Evolutionary conservation across 148 eudicot species (phyloP).

Genomic region (Dianthus caryophyllus): DNA sequence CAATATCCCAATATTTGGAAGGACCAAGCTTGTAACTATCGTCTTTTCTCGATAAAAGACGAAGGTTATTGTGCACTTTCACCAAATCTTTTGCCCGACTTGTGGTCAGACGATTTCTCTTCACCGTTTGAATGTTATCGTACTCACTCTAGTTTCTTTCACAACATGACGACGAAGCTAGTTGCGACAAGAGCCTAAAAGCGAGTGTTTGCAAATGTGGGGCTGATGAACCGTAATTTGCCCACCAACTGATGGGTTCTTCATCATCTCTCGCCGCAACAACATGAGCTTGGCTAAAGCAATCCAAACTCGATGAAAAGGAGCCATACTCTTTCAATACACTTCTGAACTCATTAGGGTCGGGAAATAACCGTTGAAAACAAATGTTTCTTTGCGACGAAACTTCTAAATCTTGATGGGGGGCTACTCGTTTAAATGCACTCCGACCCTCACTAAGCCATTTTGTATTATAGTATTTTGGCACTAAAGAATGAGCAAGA

Average conservation of each 20-base stretch:
- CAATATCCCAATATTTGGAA: background rate
- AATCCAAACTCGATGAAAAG: too few relatives aligned
- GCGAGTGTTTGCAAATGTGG: too few relatives aligned
- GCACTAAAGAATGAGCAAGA: conserved; percentile 2
- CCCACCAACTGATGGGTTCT: too few relatives aligned
- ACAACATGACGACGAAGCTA: too few relatives aligned
- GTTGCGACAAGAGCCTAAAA: too few relatives aligned
- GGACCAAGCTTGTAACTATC: background rate
- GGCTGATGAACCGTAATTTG: too few relatives aligned
- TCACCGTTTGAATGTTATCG: background rate
- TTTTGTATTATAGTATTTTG: conserved; percentile 3
- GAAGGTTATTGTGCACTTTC: background rate
- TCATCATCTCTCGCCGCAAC: background rate
- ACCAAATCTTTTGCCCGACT: background rate
- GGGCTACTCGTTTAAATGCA: background rate
- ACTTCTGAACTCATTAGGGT: background rate
- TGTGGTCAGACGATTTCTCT: background rate
- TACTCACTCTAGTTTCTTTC: background rate
- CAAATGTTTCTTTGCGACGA: conserved; percentile 5
- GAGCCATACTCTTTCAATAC: too few relatives aligned
- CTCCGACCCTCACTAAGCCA: conserved; percentile 4
- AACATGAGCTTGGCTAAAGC: background rate
- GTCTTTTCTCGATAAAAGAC: background rate
- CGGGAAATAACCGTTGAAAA: conserved; percentile 5
- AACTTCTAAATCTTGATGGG: background rate